Evolutionary conservation across 1,284 basidiomycete species (phyloP), one percentile per base, ranked within the genome.

Genomic region (Cutaneotrichosporon daszewskae): DNA sequence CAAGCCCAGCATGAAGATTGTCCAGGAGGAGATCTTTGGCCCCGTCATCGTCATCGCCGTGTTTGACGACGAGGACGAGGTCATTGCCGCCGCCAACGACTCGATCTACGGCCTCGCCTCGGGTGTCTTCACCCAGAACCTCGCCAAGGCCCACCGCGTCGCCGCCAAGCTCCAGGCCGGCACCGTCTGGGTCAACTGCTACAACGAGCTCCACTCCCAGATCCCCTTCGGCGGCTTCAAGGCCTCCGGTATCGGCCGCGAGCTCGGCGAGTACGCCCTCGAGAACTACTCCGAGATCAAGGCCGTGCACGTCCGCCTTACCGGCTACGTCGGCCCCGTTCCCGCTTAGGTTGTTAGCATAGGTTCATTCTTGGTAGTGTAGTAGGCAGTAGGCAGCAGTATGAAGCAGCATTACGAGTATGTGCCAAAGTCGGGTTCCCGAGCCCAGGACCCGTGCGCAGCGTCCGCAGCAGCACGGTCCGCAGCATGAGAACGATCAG

Each of bases 191-290:
- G 69, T 87, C 58, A 91, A 92, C 75, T 85, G 80, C 53, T 76
- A 77, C 57, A 87, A 86, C 72, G 72, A 76, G 60, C 67, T 85
- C 16, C 71, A 83, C 61, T 66, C 79, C 7, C 75, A 77, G 43
- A 74, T 86, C 28, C 85, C 87, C 1, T 92, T 92, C 68, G 88
- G 90, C 51, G 90, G 89, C 24, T 92, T 78, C 79, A 94, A 92
- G 78, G 50, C 28, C 24, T 42, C 39, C 12, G 47, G 48, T 19
- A 39, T 51, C 20, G 49, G 49, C n/a, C 49, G 49, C 27, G 49
- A 51, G 37, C 37, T 53, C 31, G 89, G 88, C 37, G 80, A 88
- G 42, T 54, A 50, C 24, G 37, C 43, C 14, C 25, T 43, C n/a
- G 40, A 53, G 53, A 89, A 87, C 69, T 92, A 92, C 74, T 84